phyloP scores from a whole-genome alignment of 1,284 basidiomycete species.

The Blastosporella zonata region DNA sequence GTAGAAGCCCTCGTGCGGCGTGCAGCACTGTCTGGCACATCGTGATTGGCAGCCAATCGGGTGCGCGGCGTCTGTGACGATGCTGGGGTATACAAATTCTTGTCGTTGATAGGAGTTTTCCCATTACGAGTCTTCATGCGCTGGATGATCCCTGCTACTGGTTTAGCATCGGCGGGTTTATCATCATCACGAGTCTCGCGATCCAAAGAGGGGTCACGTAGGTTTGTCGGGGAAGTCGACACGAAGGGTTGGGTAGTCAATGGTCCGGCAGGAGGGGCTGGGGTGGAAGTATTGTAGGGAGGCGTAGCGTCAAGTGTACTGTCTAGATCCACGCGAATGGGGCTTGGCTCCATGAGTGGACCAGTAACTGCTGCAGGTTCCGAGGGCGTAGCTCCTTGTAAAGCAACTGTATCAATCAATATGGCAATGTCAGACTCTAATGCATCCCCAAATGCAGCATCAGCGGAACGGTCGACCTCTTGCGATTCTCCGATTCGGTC shows the following conservation, averaged over 20 bases:
- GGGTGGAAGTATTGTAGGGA: slow-evolving; percentile 1
- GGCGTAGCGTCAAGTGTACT: slow-evolving; percentile 4
- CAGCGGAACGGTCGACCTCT: slow-evolving; percentile 30
- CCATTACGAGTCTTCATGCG: slow-evolving; percentile 17
- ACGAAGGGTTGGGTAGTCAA: slow-evolving; percentile 2
- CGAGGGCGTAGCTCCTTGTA: slow-evolving; percentile 4
- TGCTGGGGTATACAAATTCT: neutral
- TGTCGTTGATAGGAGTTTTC: slow-evolving; percentile 1
- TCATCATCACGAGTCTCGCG: neutral
- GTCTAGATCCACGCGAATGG: neutral
- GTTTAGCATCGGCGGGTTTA: neutral
- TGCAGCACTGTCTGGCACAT: slow-evolving; percentile 6
- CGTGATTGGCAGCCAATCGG: slow-evolving; percentile 3
- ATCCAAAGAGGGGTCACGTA: neutral
- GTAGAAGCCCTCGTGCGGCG: slow-evolving; percentile 17
- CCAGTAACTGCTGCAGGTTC: slow-evolving; percentile 1
- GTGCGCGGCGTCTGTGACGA: neutral
- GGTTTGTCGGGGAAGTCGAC: neutral
- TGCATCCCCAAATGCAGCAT: slow-evolving; percentile 30
- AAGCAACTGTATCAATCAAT: slow-evolving; percentile 17
- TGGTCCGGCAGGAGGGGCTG: slow-evolving; percentile 2
- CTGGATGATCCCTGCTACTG: slow-evolving; percentile 6
- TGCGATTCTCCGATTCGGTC: slow-evolving; percentile 29
- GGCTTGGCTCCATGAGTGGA: slow-evolving; percentile 4
- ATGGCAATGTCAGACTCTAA: slow-evolving; percentile 29